Evolutionary conservation across 257 asterid genomes (phyloP), one percentile per base, ranked within the genome.

Genomic region (Verbascum thapsus): DNA sequence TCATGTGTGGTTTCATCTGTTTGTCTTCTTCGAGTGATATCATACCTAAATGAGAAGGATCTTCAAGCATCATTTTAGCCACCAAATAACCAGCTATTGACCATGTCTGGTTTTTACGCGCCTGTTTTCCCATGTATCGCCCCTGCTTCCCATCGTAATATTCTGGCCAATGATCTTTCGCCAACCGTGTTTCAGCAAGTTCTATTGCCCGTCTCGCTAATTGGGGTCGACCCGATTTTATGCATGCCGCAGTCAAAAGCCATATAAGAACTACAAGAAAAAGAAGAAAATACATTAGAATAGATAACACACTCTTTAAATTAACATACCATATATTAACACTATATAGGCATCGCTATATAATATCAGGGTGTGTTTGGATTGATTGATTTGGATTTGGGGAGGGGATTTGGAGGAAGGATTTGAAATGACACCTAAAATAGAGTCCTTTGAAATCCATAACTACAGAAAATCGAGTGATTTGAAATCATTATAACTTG

Each of bases 1-100:
- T 87, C 83, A 90, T 77, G 22, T 72, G 79, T 40, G 92, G 91
- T 50, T 85, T 85, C 96, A 87, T 90, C 78, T 75, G 88, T 48
- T 78, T 90, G 78, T 90, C 97, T 77, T 90, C 97, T 76, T 90
- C 97, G 0, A 90, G 81, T 3, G 97, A 84, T 58, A 90, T 90
- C 97, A 90, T 90, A 6, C 95, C 94, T 71, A 90, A 54, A 68
- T 90, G 95, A 34, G 97, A 87, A 0, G 97, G 96, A 75, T 90
- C 97, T 68, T 90, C 96, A 38, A 87, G 85, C 97, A 90, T 83
- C 97, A 90, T 90, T 55, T 85, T 90, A 1, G 97, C 90, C 37
- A 90, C 97, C 78, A 90, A 65, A 74, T 90, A 90, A 37, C 97
- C 97, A 0, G 96, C 96, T 22, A 90, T 74, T 2, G 97, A 87